Percentiles rank a stretch among this genome's conserved stretches.
Conservation (phyloP, 2,329 filamentous ascomycete species). For the Lasiodiplodia gonubiensis region DNA sequence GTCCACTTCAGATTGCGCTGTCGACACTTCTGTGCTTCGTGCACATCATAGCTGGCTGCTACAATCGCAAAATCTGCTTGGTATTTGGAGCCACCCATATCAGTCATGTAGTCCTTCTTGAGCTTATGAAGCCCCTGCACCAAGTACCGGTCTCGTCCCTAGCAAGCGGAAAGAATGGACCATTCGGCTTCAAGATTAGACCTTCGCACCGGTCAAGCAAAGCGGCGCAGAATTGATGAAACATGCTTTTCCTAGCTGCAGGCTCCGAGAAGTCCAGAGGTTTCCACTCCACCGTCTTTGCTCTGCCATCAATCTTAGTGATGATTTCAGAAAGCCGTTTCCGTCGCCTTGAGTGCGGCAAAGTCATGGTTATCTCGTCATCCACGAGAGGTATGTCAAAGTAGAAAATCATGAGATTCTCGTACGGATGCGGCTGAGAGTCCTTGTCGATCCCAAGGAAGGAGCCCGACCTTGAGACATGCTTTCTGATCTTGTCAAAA, state of each 20-base stretch:
- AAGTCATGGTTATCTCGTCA: constrained; percentile 57
- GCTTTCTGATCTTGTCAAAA: constrained; percentile 83
- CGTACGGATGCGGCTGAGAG: constrained; percentile 62
- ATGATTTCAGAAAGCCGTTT: constrained; percentile 64
- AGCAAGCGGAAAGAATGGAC: constrained; percentile 69
- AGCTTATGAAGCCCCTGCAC: constrained; percentile 71
- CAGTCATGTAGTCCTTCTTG: constrained; percentile 83
- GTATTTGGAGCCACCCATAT: constrained; percentile 72
- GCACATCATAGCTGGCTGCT: constrained; percentile 73
- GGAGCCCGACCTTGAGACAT: constrained; percentile 74
- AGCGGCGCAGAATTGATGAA: constrained; percentile 67
- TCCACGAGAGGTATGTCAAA: constrained; percentile 66
- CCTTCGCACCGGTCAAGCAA: constrained; percentile 75
- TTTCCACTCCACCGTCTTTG: constrained; percentile 70
- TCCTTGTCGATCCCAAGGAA: constrained; percentile 72
- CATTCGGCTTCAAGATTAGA: constrained; percentile 78
- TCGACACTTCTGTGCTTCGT: constrained; percentile 62
- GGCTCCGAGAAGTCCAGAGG: constrained; percentile 68
- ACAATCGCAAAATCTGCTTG: constrained; percentile 78
- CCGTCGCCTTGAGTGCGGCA: constrained; percentile 65
- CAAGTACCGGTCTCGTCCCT: constrained; percentile 18
- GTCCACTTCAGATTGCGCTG: constrained; percentile 71
- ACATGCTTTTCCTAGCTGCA: constrained; percentile 60
- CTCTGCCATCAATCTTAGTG: constrained; percentile 62
- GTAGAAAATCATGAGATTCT: constrained; percentile 66